Percentiles rank a stretch among this genome's conserved stretches.
These are phyloP conservation scores for Melanopsichium pennsylvanicum DNA, from an alignment of 1,284 basidiomycete species.

Conservation along the genomic window DNA sequence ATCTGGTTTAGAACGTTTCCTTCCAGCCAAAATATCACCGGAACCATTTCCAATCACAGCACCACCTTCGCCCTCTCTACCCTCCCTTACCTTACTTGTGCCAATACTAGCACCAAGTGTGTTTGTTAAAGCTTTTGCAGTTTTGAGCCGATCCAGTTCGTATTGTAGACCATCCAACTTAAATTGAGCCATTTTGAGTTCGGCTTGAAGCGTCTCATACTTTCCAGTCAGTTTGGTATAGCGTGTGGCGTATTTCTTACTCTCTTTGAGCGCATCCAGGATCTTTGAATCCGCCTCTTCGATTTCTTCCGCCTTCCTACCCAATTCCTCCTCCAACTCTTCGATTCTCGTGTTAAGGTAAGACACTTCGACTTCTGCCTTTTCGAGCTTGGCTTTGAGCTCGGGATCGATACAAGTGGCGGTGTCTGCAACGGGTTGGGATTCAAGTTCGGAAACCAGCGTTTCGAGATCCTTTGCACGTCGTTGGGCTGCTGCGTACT, in stretches of 20 bases:
- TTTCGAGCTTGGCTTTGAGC: neutral
- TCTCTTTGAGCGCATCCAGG: conserved; percentile 49
- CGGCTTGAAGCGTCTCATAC: conserved; percentile 24
- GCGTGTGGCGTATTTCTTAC: conserved; percentile 42
- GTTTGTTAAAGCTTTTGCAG: neutral
- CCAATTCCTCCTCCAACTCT: conserved; percentile 52
- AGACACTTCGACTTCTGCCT: conserved; percentile 5
- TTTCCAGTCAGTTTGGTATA: conserved; percentile 20
- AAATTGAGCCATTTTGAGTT: neutral
- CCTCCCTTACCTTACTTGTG: no score
- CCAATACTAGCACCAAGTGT: neutral
- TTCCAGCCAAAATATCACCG: conserved; percentile 6
- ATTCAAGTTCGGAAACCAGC: conserved; percentile 8
- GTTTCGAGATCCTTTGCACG: conserved; percentile 19
- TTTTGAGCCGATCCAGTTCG: no score
- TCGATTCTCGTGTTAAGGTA: conserved; percentile 24
- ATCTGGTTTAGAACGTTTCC: conserved; percentile 26
- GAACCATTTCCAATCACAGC: neutral
- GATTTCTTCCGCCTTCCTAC: conserved; percentile 51
- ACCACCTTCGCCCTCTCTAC: neutral
- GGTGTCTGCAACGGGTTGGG: no score
- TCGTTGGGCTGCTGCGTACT: conserved; percentile 20
- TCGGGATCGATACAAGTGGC: no score
- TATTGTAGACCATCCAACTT: no score
- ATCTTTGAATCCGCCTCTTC: conserved; percentile 60